Percentiles rank a stretch among this genome's conserved stretches.
Conservation (phyloP, 768 basidiomycete species). For the Pleurotus djamor region DNA sequence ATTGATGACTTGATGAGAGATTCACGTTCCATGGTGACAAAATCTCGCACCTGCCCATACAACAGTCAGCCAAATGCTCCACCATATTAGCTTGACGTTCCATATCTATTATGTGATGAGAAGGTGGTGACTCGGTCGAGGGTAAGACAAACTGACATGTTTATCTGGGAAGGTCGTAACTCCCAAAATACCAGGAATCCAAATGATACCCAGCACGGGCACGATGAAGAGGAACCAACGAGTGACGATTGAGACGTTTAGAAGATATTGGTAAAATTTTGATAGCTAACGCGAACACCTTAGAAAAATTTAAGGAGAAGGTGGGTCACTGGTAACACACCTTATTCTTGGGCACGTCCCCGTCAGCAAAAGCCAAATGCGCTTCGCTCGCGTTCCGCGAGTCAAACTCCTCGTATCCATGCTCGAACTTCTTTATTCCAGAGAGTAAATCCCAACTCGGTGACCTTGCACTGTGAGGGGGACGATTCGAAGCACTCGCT, state of each 20-base stretch:
- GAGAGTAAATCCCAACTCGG: conserved; percentile 51
- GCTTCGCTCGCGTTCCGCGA: conserved; percentile 46
- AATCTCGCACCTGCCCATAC: conserved; percentile 60
- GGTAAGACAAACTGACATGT: conserved; percentile 32
- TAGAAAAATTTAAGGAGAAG: background rate
- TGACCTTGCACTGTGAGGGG: conserved; percentile 16
- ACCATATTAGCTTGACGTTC: conserved; percentile 64
- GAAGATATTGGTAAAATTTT: conserved; percentile 68
- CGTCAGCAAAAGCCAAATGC: conserved; percentile 57
- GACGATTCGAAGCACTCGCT: conserved; percentile 1
- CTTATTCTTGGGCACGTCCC: conserved; percentile 57
- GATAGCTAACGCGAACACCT: conserved; percentile 40
- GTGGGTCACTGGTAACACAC: conserved; percentile 26
- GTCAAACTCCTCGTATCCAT: conserved; percentile 59
- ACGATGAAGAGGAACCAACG: conserved; percentile 81
- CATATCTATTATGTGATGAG: conserved; percentile 38
- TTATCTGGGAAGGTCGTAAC: conserved; percentile 48
- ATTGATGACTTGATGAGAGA: background rate
- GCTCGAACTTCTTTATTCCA: conserved; percentile 50
- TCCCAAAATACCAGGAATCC: conserved; percentile 76
- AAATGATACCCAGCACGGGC: conserved; percentile 62
- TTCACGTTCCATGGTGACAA: no score
- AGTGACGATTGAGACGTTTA: conserved; percentile 75
- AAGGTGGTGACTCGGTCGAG: background rate
- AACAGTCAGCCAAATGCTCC: conserved; percentile 84